Evolutionary conservation across 1,284 basidiomycete species (phyloP), one percentile per base, ranked within the genome.

Genomic region (Ustilago xerochloae): DNA sequence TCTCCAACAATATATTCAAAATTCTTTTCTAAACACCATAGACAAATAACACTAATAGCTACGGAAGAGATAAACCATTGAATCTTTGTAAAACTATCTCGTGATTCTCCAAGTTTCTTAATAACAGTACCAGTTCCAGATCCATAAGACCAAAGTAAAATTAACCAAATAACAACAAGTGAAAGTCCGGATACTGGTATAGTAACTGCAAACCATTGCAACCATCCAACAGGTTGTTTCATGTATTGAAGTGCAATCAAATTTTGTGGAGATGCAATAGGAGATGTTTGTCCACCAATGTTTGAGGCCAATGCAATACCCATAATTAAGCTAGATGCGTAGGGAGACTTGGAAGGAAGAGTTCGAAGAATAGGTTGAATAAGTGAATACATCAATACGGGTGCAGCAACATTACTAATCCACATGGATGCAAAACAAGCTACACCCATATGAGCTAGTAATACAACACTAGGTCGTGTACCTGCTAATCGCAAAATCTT

Each of bases 341-440:
- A 98, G 3, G 91, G 86, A 4, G 94, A 91, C 77, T 91, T 92
- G 2, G 92, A 90, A 13, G 96, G 94, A 3, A 99, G 87, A 28
- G 92, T 97, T 68, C 95, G 89, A 29, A 97, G 88, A 78, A 98
- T 97, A 15, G 96, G 97, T 91, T 97, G 83, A 84, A 98, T 95
- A 63, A 99, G 88, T n/a, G 94, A 94, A 85, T 97, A 99, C 87
- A 95, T 97, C 13, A 99, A 87, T 1, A 96, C 97, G 13, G 97
- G 97, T 7, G 96, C 96, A 0, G 96, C 96, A 15, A 99, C 96
- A 82, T 99, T 98, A 84, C 92, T 92, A 80, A 99, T 98, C 97
- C 95, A 99, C 97, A 98, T 99, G 84, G 92, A 94, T 2, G 96
- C 94, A 83, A 99, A 99, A 82, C 95, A 97, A 1, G 95, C 92